Percentiles rank a stretch among this genome's conserved stretches.
Evolutionary conservation across 1,139 yeast genomes (phyloP).

Genomic region (Taiozyma onychis): DNA sequence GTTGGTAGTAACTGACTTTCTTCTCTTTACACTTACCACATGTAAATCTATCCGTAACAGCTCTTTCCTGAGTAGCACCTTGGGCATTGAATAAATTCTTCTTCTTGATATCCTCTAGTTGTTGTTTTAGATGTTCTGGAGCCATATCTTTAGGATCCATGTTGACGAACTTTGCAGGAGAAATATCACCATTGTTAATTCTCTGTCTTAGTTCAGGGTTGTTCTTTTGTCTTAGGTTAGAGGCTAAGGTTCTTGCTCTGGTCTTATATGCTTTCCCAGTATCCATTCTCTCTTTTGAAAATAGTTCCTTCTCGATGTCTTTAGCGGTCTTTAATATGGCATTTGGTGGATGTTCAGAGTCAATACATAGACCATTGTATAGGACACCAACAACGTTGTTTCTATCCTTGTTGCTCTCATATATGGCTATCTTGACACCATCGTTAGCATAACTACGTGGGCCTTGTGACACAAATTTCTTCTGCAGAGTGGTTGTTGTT

Average conservation of each 20-base stretch:
- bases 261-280: constrained; percentile 27
- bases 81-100: constrained; percentile 94
- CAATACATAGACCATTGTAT: constrained; percentile 86
- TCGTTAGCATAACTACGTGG: constrained; percentile 78
- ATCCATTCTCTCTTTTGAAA: constrained; percentile 48
- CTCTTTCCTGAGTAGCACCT: constrained; percentile 96
- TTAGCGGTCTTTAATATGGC: constrained; percentile 60
- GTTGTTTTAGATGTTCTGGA: constrained; percentile 80
- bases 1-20: constrained; percentile 93
- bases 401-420: constrained; percentile 65
- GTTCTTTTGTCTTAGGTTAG: constrained; percentile 75
- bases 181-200: constrained; percentile 58
- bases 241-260: constrained; percentile 20
- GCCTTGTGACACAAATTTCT: constrained; percentile 37
- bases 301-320: constrained; percentile 71
- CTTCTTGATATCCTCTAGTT: constrained; percentile 78
- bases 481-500: constrained; percentile 24
- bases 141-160: constrained; percentile 96
- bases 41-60: constrained; percentile 92
- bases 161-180: constrained; percentile 58
- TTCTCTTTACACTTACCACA: constrained; percentile 98
- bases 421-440: constrained; percentile 63
- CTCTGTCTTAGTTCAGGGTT: constrained; percentile 79
- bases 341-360: constrained; percentile 51
- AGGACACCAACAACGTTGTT: constrained; percentile 80